Conservation (phyloP, 371 early-diverging fungal genomes). For the Mortierella sp. region DNA sequence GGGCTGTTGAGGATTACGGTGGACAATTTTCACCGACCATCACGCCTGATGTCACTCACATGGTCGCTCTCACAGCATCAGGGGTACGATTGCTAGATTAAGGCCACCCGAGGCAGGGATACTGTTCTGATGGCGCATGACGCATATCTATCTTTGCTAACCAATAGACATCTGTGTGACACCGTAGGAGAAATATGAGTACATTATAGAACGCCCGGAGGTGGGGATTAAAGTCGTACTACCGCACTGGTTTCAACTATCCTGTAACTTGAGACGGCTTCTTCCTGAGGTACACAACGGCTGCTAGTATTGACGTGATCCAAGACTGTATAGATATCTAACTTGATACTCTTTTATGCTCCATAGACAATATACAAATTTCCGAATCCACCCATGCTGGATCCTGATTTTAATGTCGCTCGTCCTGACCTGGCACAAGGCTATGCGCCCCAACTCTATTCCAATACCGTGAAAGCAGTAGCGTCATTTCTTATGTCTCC, state of each 20-base stretch:
- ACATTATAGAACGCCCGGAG: conserved; percentile 58
- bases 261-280: conserved; percentile 66
- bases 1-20: conserved; percentile 67
- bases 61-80: conserved; percentile 61
- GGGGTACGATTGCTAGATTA: conserved; percentile 60
- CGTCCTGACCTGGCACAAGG: conserved; percentile 28
- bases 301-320: not conserved
- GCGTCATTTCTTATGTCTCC: conserved; percentile 21
- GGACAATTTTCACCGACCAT: conserved; percentile 65
- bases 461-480: conserved; percentile 32
- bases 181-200: conserved; percentile 64
- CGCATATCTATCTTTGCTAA: not conserved
- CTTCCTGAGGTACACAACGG: conserved; percentile 62
- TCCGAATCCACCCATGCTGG: conserved; percentile 35
- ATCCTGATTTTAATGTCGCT: conserved; percentile 15
- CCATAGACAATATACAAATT: conserved; percentile 35
- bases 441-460: conserved; percentile 54
- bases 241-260: conserved; percentile 87
- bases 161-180: not conserved
- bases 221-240: conserved; percentile 72
- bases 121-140: not conserved
- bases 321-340: not conserved
- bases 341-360: not conserved
- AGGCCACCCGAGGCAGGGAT: not conserved
- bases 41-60: conserved; percentile 69